phyloP scores from a whole-genome alignment of 176 grass and related monocot genomes.

The barley (Hordeum vulgare) region DNA sequence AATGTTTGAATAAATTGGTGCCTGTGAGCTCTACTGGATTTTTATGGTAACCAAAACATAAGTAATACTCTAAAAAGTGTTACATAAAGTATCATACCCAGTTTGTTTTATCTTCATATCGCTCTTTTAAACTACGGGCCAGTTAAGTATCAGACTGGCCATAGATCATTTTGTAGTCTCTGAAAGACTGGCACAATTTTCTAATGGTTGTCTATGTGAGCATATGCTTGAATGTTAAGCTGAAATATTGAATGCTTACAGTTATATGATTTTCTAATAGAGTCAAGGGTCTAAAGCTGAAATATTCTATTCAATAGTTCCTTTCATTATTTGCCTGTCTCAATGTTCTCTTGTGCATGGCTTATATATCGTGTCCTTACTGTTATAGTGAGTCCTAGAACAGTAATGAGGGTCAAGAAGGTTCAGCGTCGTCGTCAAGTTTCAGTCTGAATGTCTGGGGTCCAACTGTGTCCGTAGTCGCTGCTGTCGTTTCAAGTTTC shows the following conservation, averaged over 20 bases:
- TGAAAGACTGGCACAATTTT: too few species aligned
- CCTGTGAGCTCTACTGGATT: not conserved
- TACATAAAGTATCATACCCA: not conserved
- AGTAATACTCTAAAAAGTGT: too few species aligned
- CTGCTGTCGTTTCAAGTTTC: too few species aligned
- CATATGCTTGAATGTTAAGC: too few species aligned
- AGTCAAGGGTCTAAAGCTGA: too few species aligned
- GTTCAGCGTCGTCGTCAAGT: too few species aligned
- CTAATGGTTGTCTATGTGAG: too few species aligned
- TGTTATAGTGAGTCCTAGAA: slow-evolving; percentile 97
- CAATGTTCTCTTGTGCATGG: slow-evolving; percentile 42
- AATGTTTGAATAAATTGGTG: too few species aligned
- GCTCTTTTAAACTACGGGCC: not conserved
- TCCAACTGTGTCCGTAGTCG: too few species aligned
- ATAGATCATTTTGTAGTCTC: not conserved
- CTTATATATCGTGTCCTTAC: slow-evolving; percentile 65
- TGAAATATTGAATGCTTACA: too few species aligned
- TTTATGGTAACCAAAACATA: not conserved
- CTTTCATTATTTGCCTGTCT: slow-evolving; percentile 9
- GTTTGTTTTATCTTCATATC: not conserved
- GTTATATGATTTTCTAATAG: too few species aligned
- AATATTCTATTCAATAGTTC: not conserved
- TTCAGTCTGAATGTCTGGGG: too few species aligned
- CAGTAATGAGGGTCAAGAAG: slow-evolving; percentile 75
- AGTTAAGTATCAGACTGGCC: not conserved